Base-by-base conservation (phyloP, 208 protist genomes). In the Zelonia costaricensis region DNA sequence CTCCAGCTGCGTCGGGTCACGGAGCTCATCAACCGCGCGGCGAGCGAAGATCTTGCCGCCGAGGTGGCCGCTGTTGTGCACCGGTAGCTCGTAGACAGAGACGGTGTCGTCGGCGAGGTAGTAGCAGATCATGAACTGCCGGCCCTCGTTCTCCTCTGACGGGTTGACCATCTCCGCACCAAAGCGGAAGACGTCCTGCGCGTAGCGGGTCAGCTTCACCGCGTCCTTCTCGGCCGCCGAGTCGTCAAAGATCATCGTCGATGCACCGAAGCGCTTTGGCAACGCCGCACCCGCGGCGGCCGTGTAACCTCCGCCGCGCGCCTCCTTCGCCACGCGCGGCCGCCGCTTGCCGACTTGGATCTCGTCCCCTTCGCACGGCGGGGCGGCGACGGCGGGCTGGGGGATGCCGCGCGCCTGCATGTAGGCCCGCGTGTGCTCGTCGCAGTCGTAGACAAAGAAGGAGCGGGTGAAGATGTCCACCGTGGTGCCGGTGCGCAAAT, bases 41-140 rank as follows among this genome's bases (percentile, higher is more conserved):
- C 93, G 91, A 74, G 93, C 61, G 74, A 92, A 85, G 69, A 87
- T 88, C 62, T 85, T 91, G 27, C 97, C 98, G 40, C 98, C 96
- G 10, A 85, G 73, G 59, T 98, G 91, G 20, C 97, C 97, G 64
- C 78, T 94, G 77, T 99, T 99, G 36, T 78, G 56, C 23, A 94
- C 66, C 18, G 69, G 55, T 33, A 93, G 44, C 79, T 99, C 97
- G 62, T 82, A 86, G 9, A 99, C 77, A 18, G 88, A 86, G 15
- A 99, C 82, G 30, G 97, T 98, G 72, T 98, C 95, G 65, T 99
- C 97, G 12, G 91, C 86, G 2, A 98, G 88, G 72, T 97, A 98
- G 76, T 94, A 97, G 67, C 86, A 86, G 22, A 98, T 58, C 33
- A 98, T 71, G 61, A 98, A 98, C 18, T 48, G 40, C 36, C 95